Evolutionary conservation across 2,329 filamentous ascomycete genomes (phyloP).

Genomic region (Biscogniauxia marginata): DNA sequence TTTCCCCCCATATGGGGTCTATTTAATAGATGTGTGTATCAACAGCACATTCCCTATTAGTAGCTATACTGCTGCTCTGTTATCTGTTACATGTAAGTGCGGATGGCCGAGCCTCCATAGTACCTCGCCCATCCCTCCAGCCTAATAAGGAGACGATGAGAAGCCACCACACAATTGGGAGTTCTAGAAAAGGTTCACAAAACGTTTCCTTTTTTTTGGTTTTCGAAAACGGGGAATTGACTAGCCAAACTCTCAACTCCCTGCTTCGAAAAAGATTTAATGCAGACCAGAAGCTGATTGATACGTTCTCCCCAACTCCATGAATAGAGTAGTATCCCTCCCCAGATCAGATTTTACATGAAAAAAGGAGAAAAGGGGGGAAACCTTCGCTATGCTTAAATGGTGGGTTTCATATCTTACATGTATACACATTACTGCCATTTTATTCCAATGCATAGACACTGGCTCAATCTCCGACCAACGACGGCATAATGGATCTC

Average conservation of each 20-base stretch:
- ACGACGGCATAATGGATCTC: no score
- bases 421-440: background rate
- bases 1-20: no score
- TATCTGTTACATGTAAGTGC: no score
- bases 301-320: background rate
- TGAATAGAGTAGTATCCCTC: background rate
- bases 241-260: background rate
- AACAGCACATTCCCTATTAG: no score
- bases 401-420: background rate
- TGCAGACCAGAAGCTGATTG: background rate
- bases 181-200: background rate
- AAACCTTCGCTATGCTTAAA: background rate
- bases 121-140: no score
- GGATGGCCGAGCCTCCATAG: no score
- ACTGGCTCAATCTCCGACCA: no score
- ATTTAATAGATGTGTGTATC: no score
- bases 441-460: background rate
- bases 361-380: background rate
- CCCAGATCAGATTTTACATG: background rate
- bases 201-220: background rate
- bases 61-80: no score
- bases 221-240: background rate
- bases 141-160: no score
- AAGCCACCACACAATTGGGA: background rate
- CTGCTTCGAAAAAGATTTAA: background rate